Evolutionary conservation across 2,329 filamentous ascomycete species (phyloP).

Genomic region (Cytospora piceicola): DNA sequence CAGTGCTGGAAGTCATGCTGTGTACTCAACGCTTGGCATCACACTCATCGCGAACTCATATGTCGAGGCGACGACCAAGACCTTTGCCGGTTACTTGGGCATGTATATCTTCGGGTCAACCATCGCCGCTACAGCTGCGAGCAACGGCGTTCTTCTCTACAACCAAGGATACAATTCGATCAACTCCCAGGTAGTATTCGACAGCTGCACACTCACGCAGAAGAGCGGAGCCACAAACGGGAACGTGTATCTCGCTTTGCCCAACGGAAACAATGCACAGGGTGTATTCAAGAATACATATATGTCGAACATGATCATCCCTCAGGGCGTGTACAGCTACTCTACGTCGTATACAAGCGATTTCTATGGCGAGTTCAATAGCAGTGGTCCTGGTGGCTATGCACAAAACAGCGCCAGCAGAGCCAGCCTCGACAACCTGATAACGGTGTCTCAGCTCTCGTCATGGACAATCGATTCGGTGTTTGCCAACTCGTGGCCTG

Average conservation of each 20-base stretch:
- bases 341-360: slow-evolving; percentile 32
- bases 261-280: slow-evolving; percentile 45
- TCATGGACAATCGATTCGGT: slow-evolving; percentile 28
- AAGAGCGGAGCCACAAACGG: slow-evolving; percentile 38
- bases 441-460: background rate
- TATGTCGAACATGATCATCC: slow-evolving; percentile 44
- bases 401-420: slow-evolving; percentile 41
- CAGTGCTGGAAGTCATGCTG: slow-evolving; percentile 40
- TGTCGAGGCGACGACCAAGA: slow-evolving; percentile 48
- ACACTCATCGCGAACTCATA: slow-evolving; percentile 49
- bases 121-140: slow-evolving; percentile 44
- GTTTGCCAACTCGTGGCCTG: slow-evolving; percentile 41
- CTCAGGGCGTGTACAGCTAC: slow-evolving; percentile 40
- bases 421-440: background rate
- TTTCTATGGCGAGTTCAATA: slow-evolving; percentile 48
- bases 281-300: slow-evolving; percentile 46
- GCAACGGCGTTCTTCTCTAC: slow-evolving; percentile 43
- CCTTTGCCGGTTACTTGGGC: slow-evolving; percentile 46
- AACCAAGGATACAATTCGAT: slow-evolving; percentile 41
- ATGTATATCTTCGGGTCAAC: slow-evolving; percentile 49
- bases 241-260: slow-evolving; percentile 43
- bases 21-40: slow-evolving; percentile 35
- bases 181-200: slow-evolving; percentile 48
- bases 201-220: slow-evolving; percentile 44
- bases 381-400: slow-evolving; percentile 47